phyloP scores from a whole-genome alignment of 1,139 yeast genomes.

The Casaregolazyma suthepensis region DNA sequence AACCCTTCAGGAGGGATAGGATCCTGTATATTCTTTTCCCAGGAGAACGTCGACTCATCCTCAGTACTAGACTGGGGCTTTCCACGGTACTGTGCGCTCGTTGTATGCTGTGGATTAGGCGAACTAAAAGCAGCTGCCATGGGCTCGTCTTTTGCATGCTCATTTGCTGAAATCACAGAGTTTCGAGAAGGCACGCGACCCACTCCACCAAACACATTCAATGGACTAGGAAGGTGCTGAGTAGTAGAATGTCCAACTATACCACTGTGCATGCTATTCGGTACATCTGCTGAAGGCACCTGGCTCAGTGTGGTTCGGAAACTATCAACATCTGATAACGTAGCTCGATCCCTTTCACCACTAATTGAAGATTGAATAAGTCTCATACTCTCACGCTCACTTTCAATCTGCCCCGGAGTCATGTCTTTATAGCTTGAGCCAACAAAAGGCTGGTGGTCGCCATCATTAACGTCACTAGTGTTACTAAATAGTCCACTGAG shows the following conservation, averaged over 20 bases:
- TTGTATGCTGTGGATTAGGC: neutral
- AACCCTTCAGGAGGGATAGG: neutral
- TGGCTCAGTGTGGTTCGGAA: neutral
- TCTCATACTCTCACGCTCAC: constrained; percentile 2
- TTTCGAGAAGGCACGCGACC: constrained; percentile 6
- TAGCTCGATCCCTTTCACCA: neutral
- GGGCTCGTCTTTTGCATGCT: constrained; percentile 6
- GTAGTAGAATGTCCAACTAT: neutral
- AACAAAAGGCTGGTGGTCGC: neutral
- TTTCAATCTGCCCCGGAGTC: neutral
- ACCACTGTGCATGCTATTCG: neutral
- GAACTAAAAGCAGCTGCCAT: neutral
- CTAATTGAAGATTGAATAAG: constrained; percentile 3
- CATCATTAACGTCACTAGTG: constrained; percentile 3
- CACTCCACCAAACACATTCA: constrained; percentile 4
- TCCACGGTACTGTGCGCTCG: neutral
- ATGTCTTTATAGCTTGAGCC: neutral
- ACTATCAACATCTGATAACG: constrained; percentile 7
- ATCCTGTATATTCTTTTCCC: neutral
- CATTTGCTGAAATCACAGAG: constrained; percentile 3
- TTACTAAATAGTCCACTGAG: constrained; percentile 5
- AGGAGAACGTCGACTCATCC: neutral
- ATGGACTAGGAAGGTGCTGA: neutral
- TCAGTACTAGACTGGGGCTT: neutral
- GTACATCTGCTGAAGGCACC: neutral